Evolutionary conservation across 768 basidiomycete species (phyloP).

Genomic region (Rhodosporidiobolus odoratus): DNA sequence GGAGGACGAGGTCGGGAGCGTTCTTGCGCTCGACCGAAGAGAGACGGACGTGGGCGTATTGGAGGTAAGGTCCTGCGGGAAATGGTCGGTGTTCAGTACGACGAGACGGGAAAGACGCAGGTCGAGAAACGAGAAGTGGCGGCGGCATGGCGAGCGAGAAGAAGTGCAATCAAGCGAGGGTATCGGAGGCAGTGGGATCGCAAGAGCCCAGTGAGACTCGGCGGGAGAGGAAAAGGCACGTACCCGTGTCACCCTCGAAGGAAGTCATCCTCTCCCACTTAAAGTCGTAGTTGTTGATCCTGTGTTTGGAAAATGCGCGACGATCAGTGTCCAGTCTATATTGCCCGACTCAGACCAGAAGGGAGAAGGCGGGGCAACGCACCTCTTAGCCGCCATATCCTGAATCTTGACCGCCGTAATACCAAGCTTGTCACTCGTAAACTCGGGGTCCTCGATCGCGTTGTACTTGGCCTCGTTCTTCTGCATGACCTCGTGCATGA

Average conservation of each 20-base stretch:
- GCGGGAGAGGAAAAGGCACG: background rate
- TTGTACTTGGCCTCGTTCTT: constrained; percentile 89
- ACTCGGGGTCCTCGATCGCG: constrained; percentile 78
- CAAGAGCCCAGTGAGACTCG: too few species aligned
- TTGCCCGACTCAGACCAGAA: background rate
- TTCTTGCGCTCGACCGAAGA: constrained; percentile 88
- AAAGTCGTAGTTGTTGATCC: constrained; percentile 93
- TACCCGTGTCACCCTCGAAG: constrained; percentile 89
- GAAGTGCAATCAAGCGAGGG: background rate
- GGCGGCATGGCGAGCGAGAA: background rate
- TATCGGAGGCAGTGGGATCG: background rate
- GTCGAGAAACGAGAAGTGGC: background rate
- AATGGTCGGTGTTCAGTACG: background rate
- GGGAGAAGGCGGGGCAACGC: background rate
- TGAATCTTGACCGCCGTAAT: constrained; percentile 97
- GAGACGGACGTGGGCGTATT: constrained; percentile 92
- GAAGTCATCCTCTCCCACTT: constrained; percentile 90
- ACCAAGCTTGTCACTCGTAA: constrained; percentile 72
- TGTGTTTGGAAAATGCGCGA: constrained; percentile 48
- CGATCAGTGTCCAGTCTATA: background rate
- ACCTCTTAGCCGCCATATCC: constrained; percentile 34
- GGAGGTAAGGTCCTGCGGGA: constrained; percentile 64
- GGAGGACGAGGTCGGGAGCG: constrained; percentile 69
- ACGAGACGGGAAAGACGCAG: background rate
- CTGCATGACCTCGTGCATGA: constrained; percentile 96